phyloP scores from a whole-genome alignment of 495 filamentous ascomycete species.

The Cercophora sp. region DNA sequence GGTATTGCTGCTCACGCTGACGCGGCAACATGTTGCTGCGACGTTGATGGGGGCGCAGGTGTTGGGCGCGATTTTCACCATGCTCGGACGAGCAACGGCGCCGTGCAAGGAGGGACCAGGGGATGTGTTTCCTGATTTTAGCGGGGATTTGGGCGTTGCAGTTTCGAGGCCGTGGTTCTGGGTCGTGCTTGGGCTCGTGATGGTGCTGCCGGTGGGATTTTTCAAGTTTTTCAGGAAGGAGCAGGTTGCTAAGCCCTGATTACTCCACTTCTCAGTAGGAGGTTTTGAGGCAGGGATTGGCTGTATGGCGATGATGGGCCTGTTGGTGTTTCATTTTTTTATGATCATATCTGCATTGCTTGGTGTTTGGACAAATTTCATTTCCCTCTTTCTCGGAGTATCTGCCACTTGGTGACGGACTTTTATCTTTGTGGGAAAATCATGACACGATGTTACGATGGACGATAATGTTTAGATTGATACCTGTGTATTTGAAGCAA shows the following conservation, averaged over 20 bases:
- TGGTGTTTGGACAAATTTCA: too few species aligned
- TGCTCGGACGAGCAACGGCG: slow-evolving; percentile 43
- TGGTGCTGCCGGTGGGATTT: slow-evolving; percentile 57
- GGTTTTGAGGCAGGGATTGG: not conserved
- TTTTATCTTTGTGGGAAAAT: too few species aligned
- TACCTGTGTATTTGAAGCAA: too few species aligned
- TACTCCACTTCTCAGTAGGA: not conserved
- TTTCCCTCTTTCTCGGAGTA: too few species aligned
- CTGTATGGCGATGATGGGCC: too few species aligned
- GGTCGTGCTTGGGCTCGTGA: slow-evolving; percentile 56
- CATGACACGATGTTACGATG: too few species aligned
- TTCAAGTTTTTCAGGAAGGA: slow-evolving; percentile 64
- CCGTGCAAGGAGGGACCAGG: slow-evolving; percentile 54
- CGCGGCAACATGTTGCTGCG: slow-evolving; percentile 55
- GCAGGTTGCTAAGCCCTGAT: slow-evolving; percentile 61
- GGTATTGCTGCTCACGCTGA: slow-evolving; percentile 60
- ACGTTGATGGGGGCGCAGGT: slow-evolving; percentile 54
- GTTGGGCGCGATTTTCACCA: slow-evolving; percentile 39
- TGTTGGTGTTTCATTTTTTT: too few species aligned
- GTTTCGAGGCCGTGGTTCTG: slow-evolving; percentile 61
- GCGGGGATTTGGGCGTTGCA: slow-evolving; percentile 22
- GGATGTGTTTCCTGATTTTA: slow-evolving; percentile 56
- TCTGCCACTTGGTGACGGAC: too few species aligned
- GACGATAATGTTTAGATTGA: too few species aligned
- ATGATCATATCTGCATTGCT: too few species aligned